phyloP scores from a whole-genome alignment of 1,139 yeast genomes.

The Diutina catenulata region DNA sequence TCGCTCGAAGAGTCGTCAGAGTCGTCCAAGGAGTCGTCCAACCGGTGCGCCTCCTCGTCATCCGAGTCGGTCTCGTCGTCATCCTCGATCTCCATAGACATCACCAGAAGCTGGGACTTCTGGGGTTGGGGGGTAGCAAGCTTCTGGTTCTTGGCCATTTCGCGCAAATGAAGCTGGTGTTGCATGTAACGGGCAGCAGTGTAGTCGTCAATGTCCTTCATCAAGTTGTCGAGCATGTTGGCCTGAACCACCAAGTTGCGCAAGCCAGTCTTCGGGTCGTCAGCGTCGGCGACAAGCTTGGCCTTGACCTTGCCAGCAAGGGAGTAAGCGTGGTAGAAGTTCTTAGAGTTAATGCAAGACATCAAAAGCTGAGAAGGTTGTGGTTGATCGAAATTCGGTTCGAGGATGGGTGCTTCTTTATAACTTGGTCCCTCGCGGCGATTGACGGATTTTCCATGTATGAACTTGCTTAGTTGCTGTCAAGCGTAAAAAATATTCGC shows the following conservation, averaged over 20 bases:
- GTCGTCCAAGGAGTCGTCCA: background rate
- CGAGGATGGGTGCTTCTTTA: no score
- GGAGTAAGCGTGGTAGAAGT: conserved; percentile 33
- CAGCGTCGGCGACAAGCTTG: conserved; percentile 58
- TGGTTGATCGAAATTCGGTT: no score
- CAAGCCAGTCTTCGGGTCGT: conserved; percentile 46
- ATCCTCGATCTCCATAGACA: background rate
- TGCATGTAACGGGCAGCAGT: background rate
- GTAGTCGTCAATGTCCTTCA: conserved; percentile 32
- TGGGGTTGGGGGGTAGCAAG: no score
- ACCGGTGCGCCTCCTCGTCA: background rate
- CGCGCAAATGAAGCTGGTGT: background rate
- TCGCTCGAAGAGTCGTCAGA: background rate
- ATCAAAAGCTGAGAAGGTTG: no score
- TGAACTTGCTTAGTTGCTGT: no score
- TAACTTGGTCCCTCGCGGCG: no score
- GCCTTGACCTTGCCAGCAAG: conserved; percentile 60
- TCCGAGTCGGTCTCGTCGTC: background rate
- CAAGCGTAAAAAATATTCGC: no score
- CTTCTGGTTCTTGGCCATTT: background rate
- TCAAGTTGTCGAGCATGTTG: conserved; percentile 56
- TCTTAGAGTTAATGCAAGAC: background rate
- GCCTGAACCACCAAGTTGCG: conserved; percentile 64
- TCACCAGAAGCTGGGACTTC: background rate
- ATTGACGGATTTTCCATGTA: no score